Evolutionary conservation across 1,284 basidiomycete species (phyloP).

Genomic region (Jaminaea rosea): DNA sequence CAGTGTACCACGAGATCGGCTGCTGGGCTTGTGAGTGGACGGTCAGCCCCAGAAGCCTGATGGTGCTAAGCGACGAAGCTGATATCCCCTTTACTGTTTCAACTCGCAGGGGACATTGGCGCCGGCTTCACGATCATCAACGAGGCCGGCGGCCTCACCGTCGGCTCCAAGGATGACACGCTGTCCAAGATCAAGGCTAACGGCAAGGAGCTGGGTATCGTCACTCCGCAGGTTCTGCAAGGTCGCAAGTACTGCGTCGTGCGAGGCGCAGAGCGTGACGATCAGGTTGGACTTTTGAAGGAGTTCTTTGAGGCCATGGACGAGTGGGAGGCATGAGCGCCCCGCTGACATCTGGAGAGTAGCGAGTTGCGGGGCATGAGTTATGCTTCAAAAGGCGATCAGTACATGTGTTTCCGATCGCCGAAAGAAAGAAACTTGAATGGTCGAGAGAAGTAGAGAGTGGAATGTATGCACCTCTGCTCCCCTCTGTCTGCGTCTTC

Average conservation of each 20-base stretch:
- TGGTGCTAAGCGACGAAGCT: conserved; percentile 32
- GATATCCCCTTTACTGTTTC: conserved; percentile 51
- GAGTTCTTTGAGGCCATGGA: conserved; percentile 77
- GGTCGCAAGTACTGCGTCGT: conserved; percentile 81
- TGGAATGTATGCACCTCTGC: too few species aligned
- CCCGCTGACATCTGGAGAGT: too few species aligned
- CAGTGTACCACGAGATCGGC: conserved; percentile 44
- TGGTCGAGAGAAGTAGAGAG: too few species aligned
- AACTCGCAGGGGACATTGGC: conserved; percentile 48
- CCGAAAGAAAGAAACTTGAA: too few species aligned
- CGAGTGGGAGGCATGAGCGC: conserved; percentile 55
- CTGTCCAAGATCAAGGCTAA: conserved; percentile 13
- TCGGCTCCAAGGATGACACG: conserved; percentile 18
- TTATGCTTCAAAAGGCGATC: too few species aligned
- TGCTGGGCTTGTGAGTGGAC: conserved; percentile 37
- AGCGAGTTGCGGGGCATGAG: too few species aligned
- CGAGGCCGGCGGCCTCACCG: conserved; percentile 50
- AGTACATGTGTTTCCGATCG: too few species aligned
- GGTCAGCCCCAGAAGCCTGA: conserved; percentile 11
- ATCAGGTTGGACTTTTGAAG: conserved; percentile 68
- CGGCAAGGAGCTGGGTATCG: conserved; percentile 51
- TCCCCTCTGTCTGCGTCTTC: too few species aligned
- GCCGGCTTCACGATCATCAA: conserved; percentile 85
- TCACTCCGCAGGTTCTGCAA: conserved; percentile 61
- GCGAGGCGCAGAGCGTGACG: conserved; percentile 55